Evolutionary conservation across 345 rosid species (phyloP).

Genomic region (Eucalyptus grandis): DNA sequence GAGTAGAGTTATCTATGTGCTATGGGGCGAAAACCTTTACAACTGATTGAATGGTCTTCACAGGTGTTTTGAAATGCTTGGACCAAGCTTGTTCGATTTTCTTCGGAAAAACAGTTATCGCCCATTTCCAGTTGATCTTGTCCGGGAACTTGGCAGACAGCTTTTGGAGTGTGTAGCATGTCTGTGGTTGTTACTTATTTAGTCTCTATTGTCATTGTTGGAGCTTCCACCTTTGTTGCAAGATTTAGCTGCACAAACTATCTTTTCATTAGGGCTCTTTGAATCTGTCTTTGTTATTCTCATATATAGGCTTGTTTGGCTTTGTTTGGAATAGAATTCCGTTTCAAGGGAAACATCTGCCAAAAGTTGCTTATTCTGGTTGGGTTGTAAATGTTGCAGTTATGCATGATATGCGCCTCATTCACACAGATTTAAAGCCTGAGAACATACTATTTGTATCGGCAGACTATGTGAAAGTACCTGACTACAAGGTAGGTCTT

Average conservation of each 20-base stretch:
- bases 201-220: not conserved
- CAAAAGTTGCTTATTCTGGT: not conserved
- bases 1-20: not conserved
- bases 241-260: not conserved
- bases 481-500: slow-evolving; percentile 37
- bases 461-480: slow-evolving; percentile 46
- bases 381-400: slow-evolving; percentile 24
- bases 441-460: slow-evolving; percentile 60
- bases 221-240: not conserved
- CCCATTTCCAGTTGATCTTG: slow-evolving; percentile 66
- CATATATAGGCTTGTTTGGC: not conserved
- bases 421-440: slow-evolving; percentile 64
- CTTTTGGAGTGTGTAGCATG: slow-evolving; percentile 80
- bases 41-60: slow-evolving; percentile 22
- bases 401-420: slow-evolving; percentile 53
- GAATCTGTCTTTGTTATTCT: not conserved
- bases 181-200: slow-evolving; percentile 20
- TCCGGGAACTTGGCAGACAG: slow-evolving; percentile 65
- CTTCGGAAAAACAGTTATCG: slow-evolving; percentile 60
- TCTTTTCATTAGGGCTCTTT: not conserved
- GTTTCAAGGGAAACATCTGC: not conserved
- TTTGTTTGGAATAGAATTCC: not conserved
- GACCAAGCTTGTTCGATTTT: slow-evolving; percentile 72
- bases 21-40: slow-evolving; percentile 13
- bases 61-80: slow-evolving; percentile 87